Base-by-base conservation (phyloP, 2,329 filamentous ascomycete species). In the Sarocladiaceae sp. region DNA sequence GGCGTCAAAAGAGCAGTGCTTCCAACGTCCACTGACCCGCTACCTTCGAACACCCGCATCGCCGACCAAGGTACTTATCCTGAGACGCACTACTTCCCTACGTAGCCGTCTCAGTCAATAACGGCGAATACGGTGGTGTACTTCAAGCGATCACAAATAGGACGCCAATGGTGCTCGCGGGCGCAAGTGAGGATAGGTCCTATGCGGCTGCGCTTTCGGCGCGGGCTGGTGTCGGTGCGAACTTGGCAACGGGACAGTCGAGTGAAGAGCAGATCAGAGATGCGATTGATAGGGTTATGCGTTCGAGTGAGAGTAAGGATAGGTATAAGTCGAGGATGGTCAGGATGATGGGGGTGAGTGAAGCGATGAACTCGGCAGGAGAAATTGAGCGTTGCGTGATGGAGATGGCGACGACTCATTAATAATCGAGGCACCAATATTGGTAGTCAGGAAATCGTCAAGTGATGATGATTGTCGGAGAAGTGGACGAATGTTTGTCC, bases 41-140 rank as follows among this genome's bases (percentile, higher is more conserved):
- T 75, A 2, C 72, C 75, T 0, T 25, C 53, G 1, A 79, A 79
- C 56, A 64, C 68, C 1, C 64, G 69, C 10, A 66, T 76, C 3
- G 61, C 71, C 20, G 74, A 78, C 58, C n/a, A n/a, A n/a, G n/a
- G n/a, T 78, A 75, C 56, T 59, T 80, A 3, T 67, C 74, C 3
- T 79, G 78, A 55, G 73, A 79, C 53, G 61, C 66, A 0, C 53
- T 78, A 1, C 63, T 80, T 1, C 69, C 70, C 1, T 55, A 76
- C 58, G 64, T 66, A 28, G 73, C 70, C 36, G 66, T 75, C 1
- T 74, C 78, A 25, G 64, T 79, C 15, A 68, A 68, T 11, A 79
- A 78, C 46, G 76, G 69, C 11, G 75, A 76, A 3, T 79, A 75
- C 52, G 73, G 75, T 3, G 73, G 72, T 1, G 68, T 77, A 46